Evolutionary conservation across 2,329 filamentous ascomycete genomes (phyloP).

Genomic region (Colletotrichum sublineola): DNA sequence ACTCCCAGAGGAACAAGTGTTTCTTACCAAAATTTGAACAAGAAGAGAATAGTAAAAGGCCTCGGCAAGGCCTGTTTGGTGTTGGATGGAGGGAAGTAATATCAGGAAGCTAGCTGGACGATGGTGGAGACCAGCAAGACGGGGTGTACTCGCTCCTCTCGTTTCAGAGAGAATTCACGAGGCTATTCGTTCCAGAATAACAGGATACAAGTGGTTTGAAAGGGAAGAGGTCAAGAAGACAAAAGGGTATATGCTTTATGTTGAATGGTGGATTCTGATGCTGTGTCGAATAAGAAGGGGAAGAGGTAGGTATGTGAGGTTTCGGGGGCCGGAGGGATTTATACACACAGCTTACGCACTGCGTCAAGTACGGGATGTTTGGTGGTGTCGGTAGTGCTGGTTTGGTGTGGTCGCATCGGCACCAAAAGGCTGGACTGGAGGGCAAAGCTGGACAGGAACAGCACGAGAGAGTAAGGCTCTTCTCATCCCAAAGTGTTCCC

Average conservation of each 20-base stretch:
- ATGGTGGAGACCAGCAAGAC: background rate
- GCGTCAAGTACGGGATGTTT: background rate
- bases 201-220: background rate
- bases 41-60: background rate
- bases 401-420: background rate
- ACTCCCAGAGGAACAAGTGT: background rate
- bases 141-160: background rate
- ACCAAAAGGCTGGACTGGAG: background rate
- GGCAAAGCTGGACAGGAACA: too few species aligned
- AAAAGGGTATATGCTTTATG: background rate
- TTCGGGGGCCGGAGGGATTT: background rate
- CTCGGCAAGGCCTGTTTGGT: background rate
- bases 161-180: constrained; percentile 1
- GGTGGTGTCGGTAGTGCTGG: background rate
- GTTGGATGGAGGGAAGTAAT: background rate
- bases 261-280: background rate
- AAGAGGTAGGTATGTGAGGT: background rate
- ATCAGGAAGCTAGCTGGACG: background rate
- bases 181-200: constrained; percentile 21
- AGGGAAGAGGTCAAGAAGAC: background rate
- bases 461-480: background rate
- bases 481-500: too few species aligned
- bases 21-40: constrained; percentile 1
- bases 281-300: background rate
- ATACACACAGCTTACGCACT: background rate